Evolutionary conservation across 2,329 filamentous ascomycete genomes (phyloP).

Genomic region (Ophiostoma piceae): DNA sequence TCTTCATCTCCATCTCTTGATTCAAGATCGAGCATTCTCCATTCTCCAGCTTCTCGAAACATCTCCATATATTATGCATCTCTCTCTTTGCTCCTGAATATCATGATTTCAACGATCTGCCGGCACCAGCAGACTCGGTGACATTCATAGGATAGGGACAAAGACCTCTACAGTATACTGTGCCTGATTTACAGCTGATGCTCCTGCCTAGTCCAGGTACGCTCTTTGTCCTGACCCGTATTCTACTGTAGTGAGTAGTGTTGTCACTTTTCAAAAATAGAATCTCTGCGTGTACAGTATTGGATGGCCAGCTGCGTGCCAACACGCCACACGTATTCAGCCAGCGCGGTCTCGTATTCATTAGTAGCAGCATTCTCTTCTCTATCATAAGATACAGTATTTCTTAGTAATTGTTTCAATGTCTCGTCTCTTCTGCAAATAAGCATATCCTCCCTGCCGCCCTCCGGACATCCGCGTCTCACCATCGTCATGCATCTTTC

Average conservation of each 20-base stretch:
- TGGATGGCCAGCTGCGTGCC: background rate
- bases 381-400: background rate
- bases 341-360: background rate
- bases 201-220: constrained; percentile 6
- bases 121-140: background rate
- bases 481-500: background rate
- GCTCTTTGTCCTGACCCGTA: background rate
- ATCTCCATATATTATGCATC: constrained; percentile 2
- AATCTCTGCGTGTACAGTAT: background rate
- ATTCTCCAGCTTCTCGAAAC: background rate
- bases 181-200: background rate
- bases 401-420: constrained; percentile 1
- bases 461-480: constrained; percentile 5
- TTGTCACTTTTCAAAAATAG: background rate
- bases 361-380: background rate
- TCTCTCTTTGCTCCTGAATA: background rate
- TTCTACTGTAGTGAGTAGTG: background rate
- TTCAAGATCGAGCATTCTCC: no score
- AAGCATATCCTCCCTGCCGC: background rate
- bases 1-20: no score
- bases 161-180: background rate
- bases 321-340: background rate
- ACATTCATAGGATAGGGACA: background rate
- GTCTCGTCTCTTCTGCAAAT: background rate
- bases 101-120: constrained; percentile 6